Evolutionary conservation across 768 basidiomycete species (phyloP).

Genomic region (Suillus subalutaceus): DNA sequence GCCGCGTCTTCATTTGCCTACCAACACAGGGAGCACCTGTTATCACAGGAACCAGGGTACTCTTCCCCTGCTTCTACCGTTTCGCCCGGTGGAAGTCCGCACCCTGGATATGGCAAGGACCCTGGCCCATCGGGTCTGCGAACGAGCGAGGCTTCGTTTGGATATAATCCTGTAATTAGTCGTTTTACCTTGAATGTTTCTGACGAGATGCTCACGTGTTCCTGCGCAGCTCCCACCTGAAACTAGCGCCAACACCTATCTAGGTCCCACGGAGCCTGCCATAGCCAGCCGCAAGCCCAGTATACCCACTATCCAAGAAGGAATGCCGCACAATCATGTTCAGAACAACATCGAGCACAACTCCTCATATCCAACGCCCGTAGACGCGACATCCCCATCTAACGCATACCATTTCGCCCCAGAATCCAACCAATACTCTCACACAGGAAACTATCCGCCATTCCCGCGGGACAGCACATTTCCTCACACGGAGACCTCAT

Average conservation of each 20-base stretch:
- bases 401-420: conserved; percentile 16
- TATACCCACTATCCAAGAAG: conserved; percentile 22
- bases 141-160: conserved; percentile 27
- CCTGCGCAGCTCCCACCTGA: conserved; percentile 12
- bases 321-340: conserved; percentile 27
- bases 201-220: not conserved
- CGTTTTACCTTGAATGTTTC: not conserved
- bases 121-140: conserved; percentile 24
- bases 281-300: conserved; percentile 28
- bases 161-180: conserved; percentile 24
- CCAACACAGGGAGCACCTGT: conserved; percentile 27
- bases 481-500: conserved; percentile 7
- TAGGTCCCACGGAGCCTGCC: conserved; percentile 25
- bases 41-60: conserved; percentile 36
- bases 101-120: conserved; percentile 28
- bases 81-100: conserved; percentile 42
- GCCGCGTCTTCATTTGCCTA: conserved; percentile 22
- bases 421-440: conserved; percentile 16
- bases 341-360: conserved; percentile 18
- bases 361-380: conserved; percentile 15
- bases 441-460: conserved; percentile 17
- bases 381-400: conserved; percentile 22
- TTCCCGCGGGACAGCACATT: conserved; percentile 16
- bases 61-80: conserved; percentile 49
- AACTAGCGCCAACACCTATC: conserved; percentile 15